These are phyloP conservation scores for Moesziomyces sp. DNA, from an alignment of 1,284 basidiomycete species.

Conservation along the genomic window DNA sequence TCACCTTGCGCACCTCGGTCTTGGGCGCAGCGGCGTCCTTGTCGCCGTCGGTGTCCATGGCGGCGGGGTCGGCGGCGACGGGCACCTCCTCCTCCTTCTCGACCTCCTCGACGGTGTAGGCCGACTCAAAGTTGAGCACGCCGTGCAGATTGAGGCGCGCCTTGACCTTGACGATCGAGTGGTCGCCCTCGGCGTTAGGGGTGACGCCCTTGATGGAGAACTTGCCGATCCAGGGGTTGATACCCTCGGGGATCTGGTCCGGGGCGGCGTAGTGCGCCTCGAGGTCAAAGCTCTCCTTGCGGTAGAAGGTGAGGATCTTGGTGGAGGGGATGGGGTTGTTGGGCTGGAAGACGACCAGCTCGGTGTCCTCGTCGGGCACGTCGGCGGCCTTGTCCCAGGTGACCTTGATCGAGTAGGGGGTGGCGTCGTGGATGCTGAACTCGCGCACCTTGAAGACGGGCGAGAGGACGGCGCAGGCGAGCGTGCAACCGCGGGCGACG, in stretches of 20 bases:
- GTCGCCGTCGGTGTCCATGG: constrained; percentile 58
- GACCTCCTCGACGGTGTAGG: constrained; percentile 67
- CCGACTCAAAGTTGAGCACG: constrained; percentile 66
- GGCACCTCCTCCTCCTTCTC: constrained; percentile 67
- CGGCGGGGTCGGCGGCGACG: constrained; percentile 52
- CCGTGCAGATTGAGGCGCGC: constrained; percentile 67
- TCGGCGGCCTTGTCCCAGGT: constrained; percentile 66
- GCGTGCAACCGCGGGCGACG: constrained; percentile 65
- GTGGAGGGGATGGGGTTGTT: constrained; percentile 68
- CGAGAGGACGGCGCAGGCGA: constrained; percentile 66
- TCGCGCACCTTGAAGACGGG: constrained; percentile 67
- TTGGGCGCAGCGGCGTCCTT: constrained; percentile 55
- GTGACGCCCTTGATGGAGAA: constrained; percentile 65
- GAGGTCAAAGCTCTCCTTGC: constrained; percentile 66
- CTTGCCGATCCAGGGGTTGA: constrained; percentile 65
- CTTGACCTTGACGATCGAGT: constrained; percentile 68
- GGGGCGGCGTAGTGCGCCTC: constrained; percentile 63
- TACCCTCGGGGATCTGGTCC: constrained; percentile 57
- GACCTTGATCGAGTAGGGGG: constrained; percentile 67
- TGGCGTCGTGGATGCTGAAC: constrained; percentile 65
- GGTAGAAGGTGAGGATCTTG: constrained; percentile 68
- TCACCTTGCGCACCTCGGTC: constrained; percentile 66
- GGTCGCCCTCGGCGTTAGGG: constrained; percentile 65
- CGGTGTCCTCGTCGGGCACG: constrained; percentile 66
- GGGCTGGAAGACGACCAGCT: constrained; percentile 66